Percentiles rank a stretch among this genome's conserved stretches.
phyloP scores from a whole-genome alignment of 2,329 filamentous ascomycete species.

The Cladosporium sp. region DNA sequence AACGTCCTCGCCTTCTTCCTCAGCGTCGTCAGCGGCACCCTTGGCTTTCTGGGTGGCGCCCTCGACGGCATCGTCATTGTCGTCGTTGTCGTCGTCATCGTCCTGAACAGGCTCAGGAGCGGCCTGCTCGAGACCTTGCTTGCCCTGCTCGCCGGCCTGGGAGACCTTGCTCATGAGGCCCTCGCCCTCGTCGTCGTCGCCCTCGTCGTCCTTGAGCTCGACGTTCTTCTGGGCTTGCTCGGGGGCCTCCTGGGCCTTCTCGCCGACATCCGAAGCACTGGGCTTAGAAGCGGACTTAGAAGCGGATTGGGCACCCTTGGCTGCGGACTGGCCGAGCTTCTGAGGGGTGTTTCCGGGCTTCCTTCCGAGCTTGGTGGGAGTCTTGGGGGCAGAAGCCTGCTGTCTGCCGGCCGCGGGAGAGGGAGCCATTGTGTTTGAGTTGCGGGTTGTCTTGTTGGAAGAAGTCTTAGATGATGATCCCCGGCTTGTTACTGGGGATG shows the following conservation, averaged over 20 bases:
- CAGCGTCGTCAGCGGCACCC: slow-evolving; percentile 40
- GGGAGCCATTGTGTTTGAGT: slow-evolving; percentile 42
- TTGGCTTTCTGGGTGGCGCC: slow-evolving; percentile 39
- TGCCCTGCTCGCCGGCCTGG: slow-evolving; percentile 40
- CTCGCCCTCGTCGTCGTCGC: slow-evolving; percentile 33
- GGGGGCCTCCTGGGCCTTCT: slow-evolving; percentile 36
- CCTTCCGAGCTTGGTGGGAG: slow-evolving; percentile 48
- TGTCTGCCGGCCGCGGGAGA: slow-evolving; percentile 49
- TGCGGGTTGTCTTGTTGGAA: slow-evolving; percentile 20
- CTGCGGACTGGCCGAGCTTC: slow-evolving; percentile 39
- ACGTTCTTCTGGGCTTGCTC: slow-evolving; percentile 32
- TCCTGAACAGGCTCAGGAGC: slow-evolving; percentile 45
- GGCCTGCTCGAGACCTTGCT: slow-evolving; percentile 42
- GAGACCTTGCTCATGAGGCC: slow-evolving; percentile 44
- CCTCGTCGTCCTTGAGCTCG: slow-evolving; percentile 35
- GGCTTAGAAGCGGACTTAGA: slow-evolving; percentile 27
- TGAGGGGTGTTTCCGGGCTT: slow-evolving; percentile 35
- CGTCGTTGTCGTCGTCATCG: slow-evolving; percentile 37
- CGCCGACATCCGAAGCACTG: slow-evolving; percentile 4
- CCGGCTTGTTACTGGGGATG: slow-evolving; percentile 28
- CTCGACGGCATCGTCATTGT: slow-evolving; percentile 35
- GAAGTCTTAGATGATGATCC: slow-evolving; percentile 12
- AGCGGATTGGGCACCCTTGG: slow-evolving; percentile 13
- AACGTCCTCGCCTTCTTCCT: slow-evolving; percentile 29
- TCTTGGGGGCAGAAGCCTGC: slow-evolving; percentile 40